These are phyloP conservation scores for Clavispora phyllophila DNA, from an alignment of 805 yeast species.

Conservation along the genomic window DNA sequence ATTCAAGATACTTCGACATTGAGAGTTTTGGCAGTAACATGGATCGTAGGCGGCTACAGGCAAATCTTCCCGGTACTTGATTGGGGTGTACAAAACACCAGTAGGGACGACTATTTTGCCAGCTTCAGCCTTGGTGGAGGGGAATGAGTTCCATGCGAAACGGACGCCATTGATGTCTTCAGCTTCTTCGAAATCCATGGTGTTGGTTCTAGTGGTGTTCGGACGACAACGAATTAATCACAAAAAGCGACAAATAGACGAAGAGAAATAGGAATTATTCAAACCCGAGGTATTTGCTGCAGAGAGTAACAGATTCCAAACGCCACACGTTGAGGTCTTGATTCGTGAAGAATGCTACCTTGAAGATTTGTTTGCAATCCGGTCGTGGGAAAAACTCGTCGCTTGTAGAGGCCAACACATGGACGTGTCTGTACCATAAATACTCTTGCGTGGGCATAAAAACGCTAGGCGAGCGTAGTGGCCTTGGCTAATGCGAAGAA, in stretches of 20 bases:
- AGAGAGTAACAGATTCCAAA: background rate
- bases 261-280: background rate
- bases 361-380: background rate
- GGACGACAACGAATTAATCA: background rate
- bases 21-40: conserved; percentile 63
- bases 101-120: conserved; percentile 90
- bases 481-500: no score
- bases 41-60: conserved; percentile 85
- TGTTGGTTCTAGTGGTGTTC: background rate
- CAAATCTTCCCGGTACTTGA: conserved; percentile 70
- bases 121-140: conserved; percentile 84
- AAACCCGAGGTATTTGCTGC: background rate
- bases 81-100: conserved; percentile 93
- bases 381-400: conserved; percentile 10
- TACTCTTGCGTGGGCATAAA: background rate
- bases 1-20: conserved; percentile 81
- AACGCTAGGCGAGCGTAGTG: background rate
- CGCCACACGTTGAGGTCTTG: background rate
- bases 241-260: background rate
- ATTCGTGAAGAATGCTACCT: background rate
- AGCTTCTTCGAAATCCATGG: conserved; percentile 39
- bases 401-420: conserved; percentile 17
- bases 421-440: conserved; percentile 14
- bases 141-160: conserved; percentile 64
- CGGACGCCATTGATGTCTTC: conserved; percentile 44